These are phyloP conservation scores for Ambrosiella cleistominuta DNA, from an alignment of 2,329 filamentous ascomycete species.

Conservation along the genomic window DNA sequence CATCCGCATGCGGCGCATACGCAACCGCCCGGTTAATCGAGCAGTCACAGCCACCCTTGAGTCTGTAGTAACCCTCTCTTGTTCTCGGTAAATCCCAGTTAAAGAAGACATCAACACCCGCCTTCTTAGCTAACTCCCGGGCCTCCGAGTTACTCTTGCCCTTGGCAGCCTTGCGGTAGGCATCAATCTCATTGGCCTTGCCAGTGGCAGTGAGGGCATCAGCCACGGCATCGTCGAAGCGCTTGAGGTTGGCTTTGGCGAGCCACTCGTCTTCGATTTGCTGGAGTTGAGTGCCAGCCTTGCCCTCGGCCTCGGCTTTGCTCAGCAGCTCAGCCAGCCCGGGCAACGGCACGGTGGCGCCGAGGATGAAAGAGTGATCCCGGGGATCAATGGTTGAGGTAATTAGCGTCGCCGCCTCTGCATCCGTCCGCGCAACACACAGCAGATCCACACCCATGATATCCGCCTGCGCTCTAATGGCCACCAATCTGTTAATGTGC, in stretches of 20 bases:
- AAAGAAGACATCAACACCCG: conserved; percentile 66
- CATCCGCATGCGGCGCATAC: conserved; percentile 82
- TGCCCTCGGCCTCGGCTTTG: conserved; percentile 65
- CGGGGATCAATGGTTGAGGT: conserved; percentile 90
- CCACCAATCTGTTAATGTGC: conserved; percentile 93
- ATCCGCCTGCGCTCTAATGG: conserved; percentile 91
- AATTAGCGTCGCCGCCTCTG: conserved; percentile 93
- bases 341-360: conserved; percentile 72
- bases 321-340: conserved; percentile 84
- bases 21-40: conserved; percentile 80
- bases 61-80: conserved; percentile 85
- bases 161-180: conserved; percentile 51
- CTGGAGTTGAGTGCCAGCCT: conserved; percentile 65
- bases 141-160: conserved; percentile 78
- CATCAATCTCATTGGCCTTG: conserved; percentile 38
- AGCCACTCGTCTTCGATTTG: conserved; percentile 85
- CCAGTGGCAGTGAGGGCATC: conserved; percentile 59
- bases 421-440: conserved; percentile 85
- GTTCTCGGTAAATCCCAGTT: conserved; percentile 92
- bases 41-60: conserved; percentile 79
- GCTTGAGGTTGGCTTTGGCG: conserved; percentile 58
- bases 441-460: conserved; percentile 91
- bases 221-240: conserved; percentile 78
- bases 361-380: conserved; percentile 86
- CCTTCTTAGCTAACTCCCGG: conserved; percentile 56